Evolutionary conservation across 306 rosid species (phyloP).

Genomic region (Coriaria nepalensis): DNA sequence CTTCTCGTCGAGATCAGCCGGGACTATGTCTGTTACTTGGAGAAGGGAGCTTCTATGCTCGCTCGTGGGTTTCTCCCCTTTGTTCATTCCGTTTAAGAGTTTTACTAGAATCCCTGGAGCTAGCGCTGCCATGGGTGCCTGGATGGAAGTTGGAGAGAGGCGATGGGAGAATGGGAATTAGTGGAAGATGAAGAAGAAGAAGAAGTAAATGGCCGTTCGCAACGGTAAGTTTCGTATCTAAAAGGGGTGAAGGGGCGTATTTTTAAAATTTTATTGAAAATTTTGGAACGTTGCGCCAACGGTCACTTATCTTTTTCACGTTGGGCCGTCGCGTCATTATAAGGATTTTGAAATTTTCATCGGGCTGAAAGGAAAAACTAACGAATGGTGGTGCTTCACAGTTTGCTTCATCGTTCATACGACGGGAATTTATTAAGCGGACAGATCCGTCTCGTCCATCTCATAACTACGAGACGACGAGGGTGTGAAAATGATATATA

Average conservation of each 20-base stretch:
- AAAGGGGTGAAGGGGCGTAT: background rate
- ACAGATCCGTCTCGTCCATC: no score
- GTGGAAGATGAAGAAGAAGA: background rate
- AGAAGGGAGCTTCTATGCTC: constrained; percentile 77
- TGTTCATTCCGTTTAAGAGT: constrained; percentile 59
- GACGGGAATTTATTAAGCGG: no score
- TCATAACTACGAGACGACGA: no score
- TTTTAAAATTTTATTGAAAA: constrained; percentile 18
- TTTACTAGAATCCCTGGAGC: constrained; percentile 77
- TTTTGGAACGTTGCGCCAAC: constrained; percentile 37
- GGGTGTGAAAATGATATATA: no score
- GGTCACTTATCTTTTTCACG: constrained; percentile 22
- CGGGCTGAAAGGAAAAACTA: no score
- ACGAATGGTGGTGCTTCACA: no score
- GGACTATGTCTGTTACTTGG: constrained; percentile 87
- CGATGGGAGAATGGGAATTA: background rate
- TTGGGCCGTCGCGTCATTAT: no score
- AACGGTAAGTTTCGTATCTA: constrained; percentile 27
- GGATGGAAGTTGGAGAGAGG: constrained; percentile 1
- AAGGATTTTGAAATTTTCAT: no score
- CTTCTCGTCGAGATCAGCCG: constrained; percentile 78
- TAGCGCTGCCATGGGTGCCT: constrained; percentile 43
- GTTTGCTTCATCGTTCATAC: no score
- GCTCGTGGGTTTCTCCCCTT: constrained; percentile 53
- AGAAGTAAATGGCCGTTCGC: constrained; percentile 23